Conservation (phyloP, 2,329 filamentous ascomycete genomes). For the Alternaria arbusti region DNA sequence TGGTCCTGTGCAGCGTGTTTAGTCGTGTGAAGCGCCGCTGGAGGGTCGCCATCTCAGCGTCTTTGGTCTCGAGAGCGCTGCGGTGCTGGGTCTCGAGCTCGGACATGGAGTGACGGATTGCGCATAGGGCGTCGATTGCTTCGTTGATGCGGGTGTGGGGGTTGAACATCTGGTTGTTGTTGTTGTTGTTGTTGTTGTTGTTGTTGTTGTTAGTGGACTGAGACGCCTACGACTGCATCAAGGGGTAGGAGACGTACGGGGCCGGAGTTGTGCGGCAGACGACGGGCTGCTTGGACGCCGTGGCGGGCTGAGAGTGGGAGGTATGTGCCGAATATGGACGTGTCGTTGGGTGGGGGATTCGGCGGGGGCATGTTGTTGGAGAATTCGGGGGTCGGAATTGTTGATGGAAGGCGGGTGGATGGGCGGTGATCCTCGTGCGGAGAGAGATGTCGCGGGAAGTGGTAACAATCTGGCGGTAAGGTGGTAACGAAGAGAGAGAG, state of each 20-base stretch:
- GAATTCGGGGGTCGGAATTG: neutral
- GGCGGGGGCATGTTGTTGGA: neutral
- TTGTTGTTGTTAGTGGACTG: neutral
- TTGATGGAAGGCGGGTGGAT: neutral
- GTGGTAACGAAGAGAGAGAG: neutral
- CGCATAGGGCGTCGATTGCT: neutral
- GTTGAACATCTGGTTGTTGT: neutral
- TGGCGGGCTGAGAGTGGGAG: neutral
- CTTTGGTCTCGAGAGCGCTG: neutral
- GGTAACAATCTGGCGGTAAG: fast-evolving
- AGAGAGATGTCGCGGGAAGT: neutral
- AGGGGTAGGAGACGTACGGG: fast-evolving
- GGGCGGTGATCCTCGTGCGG: neutral
- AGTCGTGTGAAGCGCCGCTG: neutral
- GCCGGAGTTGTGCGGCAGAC: neutral
- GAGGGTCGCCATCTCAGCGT: fast-evolving
- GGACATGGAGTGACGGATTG: neutral
- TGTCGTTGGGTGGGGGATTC: neutral
- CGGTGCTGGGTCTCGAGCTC: neutral
- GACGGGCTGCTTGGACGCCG: neutral
- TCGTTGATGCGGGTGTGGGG: neutral
- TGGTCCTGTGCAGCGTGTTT: fast-evolving
- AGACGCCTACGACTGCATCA: neutral
- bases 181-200: too few relatives aligned
- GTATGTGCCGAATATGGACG: neutral